Evolutionary conservation across 805 yeast genomes (phyloP).

Genomic region (Pichia sporocuriosa): DNA sequence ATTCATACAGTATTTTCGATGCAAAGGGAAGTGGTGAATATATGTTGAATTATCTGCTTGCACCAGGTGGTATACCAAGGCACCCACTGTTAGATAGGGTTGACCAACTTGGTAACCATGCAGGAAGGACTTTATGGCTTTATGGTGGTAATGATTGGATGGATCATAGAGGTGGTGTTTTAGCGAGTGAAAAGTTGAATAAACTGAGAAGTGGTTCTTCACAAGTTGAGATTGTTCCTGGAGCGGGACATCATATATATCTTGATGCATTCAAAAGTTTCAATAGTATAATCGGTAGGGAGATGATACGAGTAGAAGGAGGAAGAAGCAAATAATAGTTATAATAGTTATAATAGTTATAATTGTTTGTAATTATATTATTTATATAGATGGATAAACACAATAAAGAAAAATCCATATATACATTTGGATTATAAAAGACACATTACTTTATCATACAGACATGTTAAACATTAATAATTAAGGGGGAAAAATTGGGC

Average conservation of each 20-base stretch:
- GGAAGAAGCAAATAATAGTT: too few relatives aligned
- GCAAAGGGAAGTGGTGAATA: slow-evolving; percentile 92
- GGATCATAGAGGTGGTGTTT: slow-evolving; percentile 44
- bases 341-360: too few relatives aligned
- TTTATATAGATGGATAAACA: too few relatives aligned
- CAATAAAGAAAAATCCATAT: too few relatives aligned
- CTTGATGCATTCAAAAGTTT: slow-evolving; percentile 56
- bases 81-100: slow-evolving; percentile 57
- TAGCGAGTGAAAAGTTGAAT: slow-evolving; percentile 32
- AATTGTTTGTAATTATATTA: too few relatives aligned
- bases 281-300: slow-evolving; percentile 42
- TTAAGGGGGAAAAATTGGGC: too few relatives aligned
- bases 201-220: slow-evolving; percentile 19
- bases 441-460: too few relatives aligned
- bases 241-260: slow-evolving; percentile 76
- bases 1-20: slow-evolving; percentile 78
- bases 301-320: slow-evolving; percentile 37
- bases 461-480: too few relatives aligned
- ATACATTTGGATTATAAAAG: too few relatives aligned
- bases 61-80: slow-evolving; percentile 89
- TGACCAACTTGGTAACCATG: slow-evolving; percentile 25
- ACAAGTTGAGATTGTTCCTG: slow-evolving; percentile 32
- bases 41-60: slow-evolving; percentile 72
- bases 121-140: slow-evolving; percentile 53
- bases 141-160: slow-evolving; percentile 76